Conservation (phyloP, 2,329 filamentous ascomycete species). For the Paraphoma chrysanthemicola region DNA sequence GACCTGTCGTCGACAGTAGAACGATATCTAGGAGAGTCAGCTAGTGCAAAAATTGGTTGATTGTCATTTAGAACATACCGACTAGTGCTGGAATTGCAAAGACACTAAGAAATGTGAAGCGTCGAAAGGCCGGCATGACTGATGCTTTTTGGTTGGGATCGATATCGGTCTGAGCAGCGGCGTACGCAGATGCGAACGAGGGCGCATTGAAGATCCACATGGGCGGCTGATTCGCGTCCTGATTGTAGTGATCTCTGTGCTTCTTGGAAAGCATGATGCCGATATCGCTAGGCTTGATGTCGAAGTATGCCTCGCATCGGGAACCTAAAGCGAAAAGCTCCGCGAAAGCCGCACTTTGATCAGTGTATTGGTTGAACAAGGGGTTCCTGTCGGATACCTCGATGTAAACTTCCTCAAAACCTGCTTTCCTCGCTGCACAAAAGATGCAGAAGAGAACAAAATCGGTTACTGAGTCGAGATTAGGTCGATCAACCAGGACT, state of each 20-base stretch:
- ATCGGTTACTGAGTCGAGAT: slow-evolving; percentile 52
- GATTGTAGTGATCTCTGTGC: slow-evolving; percentile 52
- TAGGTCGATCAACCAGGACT: slow-evolving; percentile 25
- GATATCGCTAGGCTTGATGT: slow-evolving; percentile 53
- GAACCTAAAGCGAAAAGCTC: slow-evolving; percentile 70
- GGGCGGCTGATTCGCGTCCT: slow-evolving; percentile 54
- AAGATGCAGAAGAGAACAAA: slow-evolving; percentile 65
- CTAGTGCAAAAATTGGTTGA: not conserved
- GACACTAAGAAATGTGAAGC: slow-evolving; percentile 66
- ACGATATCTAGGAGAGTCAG: slow-evolving; percentile 57
- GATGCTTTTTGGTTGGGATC: slow-evolving; percentile 55
- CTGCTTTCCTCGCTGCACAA: slow-evolving; percentile 62
- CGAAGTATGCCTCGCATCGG: slow-evolving; percentile 68
- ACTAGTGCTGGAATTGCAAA: slow-evolving; percentile 69
- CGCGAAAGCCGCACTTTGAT: slow-evolving; percentile 69
- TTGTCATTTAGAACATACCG: slow-evolving; percentile 22
- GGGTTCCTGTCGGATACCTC: slow-evolving; percentile 69
- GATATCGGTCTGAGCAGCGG: slow-evolving; percentile 61
- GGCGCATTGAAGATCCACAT: slow-evolving; percentile 59
- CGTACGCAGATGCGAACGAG: slow-evolving; percentile 59
- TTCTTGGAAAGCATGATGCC: slow-evolving; percentile 43
- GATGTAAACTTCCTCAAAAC: slow-evolving; percentile 68
- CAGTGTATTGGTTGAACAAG: slow-evolving; percentile 65
- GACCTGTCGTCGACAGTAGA: slow-evolving; percentile 64
- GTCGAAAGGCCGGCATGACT: slow-evolving; percentile 55